These are phyloP conservation scores for Heimioporus punctisporus DNA, from an alignment of 1,284 basidiomycete genomes.

Conservation along the genomic window DNA sequence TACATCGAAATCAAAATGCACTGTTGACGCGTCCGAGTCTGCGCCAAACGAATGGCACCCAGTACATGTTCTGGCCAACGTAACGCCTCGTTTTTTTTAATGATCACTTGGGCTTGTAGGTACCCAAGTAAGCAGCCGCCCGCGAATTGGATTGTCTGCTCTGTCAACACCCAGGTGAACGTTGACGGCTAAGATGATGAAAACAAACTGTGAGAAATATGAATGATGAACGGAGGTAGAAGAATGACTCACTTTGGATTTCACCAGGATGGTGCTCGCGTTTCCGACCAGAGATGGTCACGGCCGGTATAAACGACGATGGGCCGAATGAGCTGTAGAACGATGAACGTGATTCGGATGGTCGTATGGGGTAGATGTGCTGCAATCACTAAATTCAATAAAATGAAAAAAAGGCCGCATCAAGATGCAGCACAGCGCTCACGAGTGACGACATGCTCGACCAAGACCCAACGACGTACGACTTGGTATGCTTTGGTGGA, in stretches of 20 bases:
- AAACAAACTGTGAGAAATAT: slow-evolving; percentile 41
- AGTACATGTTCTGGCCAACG: too few species aligned
- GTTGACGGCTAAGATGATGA: slow-evolving; percentile 62
- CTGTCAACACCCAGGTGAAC: too few species aligned
- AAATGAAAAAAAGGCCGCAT: not conserved
- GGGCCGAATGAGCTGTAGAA: not conserved
- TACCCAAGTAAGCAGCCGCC: too few species aligned
- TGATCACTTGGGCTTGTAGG: too few species aligned
- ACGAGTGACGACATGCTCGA: slow-evolving; percentile 8
- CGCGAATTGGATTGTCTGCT: too few species aligned
- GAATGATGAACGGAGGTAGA: slow-evolving; percentile 16
- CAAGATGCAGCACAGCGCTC: not conserved
- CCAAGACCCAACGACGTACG: not conserved
- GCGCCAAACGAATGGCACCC: too few species aligned
- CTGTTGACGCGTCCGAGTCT: too few species aligned
- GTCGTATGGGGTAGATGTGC: not conserved
- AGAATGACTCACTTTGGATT: slow-evolving; percentile 60
- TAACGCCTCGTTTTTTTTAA: too few species aligned
- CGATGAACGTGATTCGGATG: not conserved
- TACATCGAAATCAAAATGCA: too few species aligned
- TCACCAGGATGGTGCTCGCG: slow-evolving; percentile 73
- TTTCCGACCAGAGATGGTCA: slow-evolving; percentile 81
- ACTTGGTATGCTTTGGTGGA: too few species aligned
- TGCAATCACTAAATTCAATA: not conserved
- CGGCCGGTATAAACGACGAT: slow-evolving; percentile 25